Percentiles rank a stretch among this genome's conserved stretches.
Evolutionary conservation across 2,329 filamentous ascomycete species (phyloP).

Genomic region (Fusarium newnesense): DNA sequence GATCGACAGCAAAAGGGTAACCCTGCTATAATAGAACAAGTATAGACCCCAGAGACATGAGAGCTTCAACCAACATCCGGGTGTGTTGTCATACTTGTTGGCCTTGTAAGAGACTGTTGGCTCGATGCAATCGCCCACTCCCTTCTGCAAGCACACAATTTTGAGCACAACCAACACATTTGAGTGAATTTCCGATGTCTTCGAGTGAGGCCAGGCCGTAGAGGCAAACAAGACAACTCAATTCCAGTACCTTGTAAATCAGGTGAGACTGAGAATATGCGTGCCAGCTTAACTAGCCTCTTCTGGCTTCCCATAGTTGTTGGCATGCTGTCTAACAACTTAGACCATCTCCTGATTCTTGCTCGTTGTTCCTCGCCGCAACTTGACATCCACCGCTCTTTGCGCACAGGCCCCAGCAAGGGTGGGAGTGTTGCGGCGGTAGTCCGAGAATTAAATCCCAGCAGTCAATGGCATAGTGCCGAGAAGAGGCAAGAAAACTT

Average conservation of each 20-base stretch:
- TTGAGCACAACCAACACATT: constrained; percentile 15
- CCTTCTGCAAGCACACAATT: not conserved
- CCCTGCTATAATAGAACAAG: not conserved
- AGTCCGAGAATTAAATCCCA: not conserved
- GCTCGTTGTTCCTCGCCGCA: not conserved
- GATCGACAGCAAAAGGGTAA: not conserved
- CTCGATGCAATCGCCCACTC: constrained; percentile 7
- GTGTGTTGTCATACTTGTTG: constrained; percentile 16
- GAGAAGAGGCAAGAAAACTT: not conserved
- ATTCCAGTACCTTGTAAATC: constrained; percentile 20
- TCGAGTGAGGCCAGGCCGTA: not conserved
- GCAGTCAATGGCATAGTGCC: not conserved
- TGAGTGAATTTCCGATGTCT: constrained; percentile 5
- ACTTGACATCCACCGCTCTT: constrained; percentile 36
- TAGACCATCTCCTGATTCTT: constrained; percentile 1
- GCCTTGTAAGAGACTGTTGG: constrained; percentile 24
- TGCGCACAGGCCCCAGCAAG: constrained; percentile 30
- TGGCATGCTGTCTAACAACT: constrained; percentile 7
- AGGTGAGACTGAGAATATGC: constrained; percentile 41
- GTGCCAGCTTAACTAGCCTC: constrained; percentile 18
- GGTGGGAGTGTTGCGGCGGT: not conserved
- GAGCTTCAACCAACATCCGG: constrained; percentile 8
- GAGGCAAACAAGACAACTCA: not conserved
- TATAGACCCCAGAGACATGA: not conserved
- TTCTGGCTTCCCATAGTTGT: constrained; percentile 11